These are phyloP conservation scores for Pythium phragmitis DNA, from an alignment of 352 stramenopile genomes.

Conservation along the genomic window DNA sequence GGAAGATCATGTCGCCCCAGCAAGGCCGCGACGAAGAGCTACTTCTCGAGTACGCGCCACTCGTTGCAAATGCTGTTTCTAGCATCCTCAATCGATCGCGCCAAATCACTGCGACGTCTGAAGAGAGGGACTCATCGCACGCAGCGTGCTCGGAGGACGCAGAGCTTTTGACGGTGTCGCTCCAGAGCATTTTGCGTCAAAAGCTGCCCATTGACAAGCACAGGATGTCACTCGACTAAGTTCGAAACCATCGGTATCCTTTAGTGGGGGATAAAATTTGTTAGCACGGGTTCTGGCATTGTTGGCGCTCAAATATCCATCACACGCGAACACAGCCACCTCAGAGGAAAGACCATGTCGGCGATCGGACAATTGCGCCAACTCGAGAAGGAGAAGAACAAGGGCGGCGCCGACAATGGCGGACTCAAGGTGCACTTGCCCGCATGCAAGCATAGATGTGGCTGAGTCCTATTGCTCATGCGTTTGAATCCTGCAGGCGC, in stretches of 20 bases:
- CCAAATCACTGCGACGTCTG: neutral
- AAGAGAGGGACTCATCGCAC: neutral
- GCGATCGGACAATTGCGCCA: conserved; percentile 79
- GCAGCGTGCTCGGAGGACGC: neutral
- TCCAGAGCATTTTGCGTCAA: conserved; percentile 9
- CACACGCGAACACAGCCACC: conserved; percentile 6
- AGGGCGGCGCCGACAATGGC: conserved; percentile 48
- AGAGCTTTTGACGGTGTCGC: conserved; percentile 1
- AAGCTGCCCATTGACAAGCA: neutral
- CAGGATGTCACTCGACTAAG: conserved; percentile 9
- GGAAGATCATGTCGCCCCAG: conserved; percentile 44
- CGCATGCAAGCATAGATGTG: neutral
- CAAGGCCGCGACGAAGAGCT: conserved; percentile 57
- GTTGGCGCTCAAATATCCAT: conserved; percentile 17
- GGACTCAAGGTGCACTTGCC: conserved; percentile 46
- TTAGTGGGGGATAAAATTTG: neutral
- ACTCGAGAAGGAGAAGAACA: conserved; percentile 83
- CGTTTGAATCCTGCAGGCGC: conserved; percentile 32
- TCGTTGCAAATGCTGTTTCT: conserved; percentile 54
- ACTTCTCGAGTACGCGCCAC: conserved; percentile 43
- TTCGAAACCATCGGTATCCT: conserved; percentile 6
- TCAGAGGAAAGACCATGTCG: conserved; percentile 54
- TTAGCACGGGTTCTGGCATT: conserved; percentile 12
- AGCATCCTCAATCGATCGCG: conserved; percentile 29
- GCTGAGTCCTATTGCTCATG: neutral